Evolutionary conservation across 371 early-diverging fungal species (phyloP).

Genomic region (Apophysomyces trapeziformis): DNA sequence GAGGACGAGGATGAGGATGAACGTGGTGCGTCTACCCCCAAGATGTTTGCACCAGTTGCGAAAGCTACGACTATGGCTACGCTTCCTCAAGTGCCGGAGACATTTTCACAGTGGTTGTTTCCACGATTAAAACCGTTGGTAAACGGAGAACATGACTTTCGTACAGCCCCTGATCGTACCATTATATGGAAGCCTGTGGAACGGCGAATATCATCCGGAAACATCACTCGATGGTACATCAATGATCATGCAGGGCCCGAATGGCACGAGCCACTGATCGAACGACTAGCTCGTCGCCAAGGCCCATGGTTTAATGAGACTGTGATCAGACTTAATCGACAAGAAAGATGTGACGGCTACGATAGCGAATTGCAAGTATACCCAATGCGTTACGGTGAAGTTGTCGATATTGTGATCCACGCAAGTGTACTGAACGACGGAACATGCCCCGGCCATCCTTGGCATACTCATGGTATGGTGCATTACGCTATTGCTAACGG

Average conservation of each 20-base stretch:
- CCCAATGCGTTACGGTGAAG: constrained; percentile 26
- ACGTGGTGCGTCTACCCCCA: not conserved
- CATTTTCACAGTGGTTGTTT: constrained; percentile 21
- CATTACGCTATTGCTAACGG: constrained; percentile 46
- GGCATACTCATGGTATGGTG: constrained; percentile 49
- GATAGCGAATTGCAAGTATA: constrained; percentile 26
- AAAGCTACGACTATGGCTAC: constrained; percentile 3
- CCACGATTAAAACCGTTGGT: constrained; percentile 13
- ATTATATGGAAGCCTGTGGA: constrained; percentile 21
- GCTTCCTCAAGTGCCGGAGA: constrained; percentile 14
- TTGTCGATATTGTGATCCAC: constrained; percentile 45
- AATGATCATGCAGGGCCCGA: constrained; percentile 15
- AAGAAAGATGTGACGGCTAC: constrained; percentile 20
- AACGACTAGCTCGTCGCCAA: constrained; percentile 13
- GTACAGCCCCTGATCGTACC: constrained; percentile 20
- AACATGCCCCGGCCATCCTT: constrained; percentile 40
- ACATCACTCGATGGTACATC: constrained; percentile 24
- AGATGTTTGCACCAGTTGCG: not conserved
- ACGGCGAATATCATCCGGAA: not conserved
- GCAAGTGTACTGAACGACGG: constrained; percentile 14
- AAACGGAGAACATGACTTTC: constrained; percentile 10
- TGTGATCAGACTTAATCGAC: constrained; percentile 13
- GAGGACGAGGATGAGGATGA: not conserved
- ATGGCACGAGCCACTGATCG: constrained; percentile 17
- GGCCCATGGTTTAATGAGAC: constrained; percentile 18